A percentile compares a stretch with the other conserved stretches of the same genome.
phyloP scores from a whole-genome alignment of 148 eudicot genomes.

The Nyssa sinensis region DNA sequence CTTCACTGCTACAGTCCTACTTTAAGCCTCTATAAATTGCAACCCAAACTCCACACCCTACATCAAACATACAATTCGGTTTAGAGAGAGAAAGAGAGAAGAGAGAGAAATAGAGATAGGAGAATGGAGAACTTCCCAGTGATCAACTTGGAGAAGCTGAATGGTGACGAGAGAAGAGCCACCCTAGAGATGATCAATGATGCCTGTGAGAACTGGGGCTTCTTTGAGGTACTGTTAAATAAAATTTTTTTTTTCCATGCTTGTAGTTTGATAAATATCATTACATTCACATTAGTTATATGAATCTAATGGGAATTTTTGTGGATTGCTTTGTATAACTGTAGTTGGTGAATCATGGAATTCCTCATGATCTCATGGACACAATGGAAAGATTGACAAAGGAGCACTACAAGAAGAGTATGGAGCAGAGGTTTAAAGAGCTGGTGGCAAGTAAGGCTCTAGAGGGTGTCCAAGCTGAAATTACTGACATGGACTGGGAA shows the following conservation, averaged over 20 bases:
- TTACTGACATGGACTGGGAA: constrained; percentile 71
- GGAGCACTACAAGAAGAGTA: constrained; percentile 64
- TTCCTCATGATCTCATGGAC: constrained; percentile 59
- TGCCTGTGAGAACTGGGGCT: constrained; percentile 84
- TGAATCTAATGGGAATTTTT: too few species aligned
- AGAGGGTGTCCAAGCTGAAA: constrained; percentile 48
- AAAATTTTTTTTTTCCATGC: too few species aligned
- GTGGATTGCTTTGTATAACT: not conserved
- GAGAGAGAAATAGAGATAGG: not conserved
- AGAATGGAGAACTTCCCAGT: constrained; percentile 64
- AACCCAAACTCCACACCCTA: not conserved
- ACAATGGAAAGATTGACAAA: constrained; percentile 59
- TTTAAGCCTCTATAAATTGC: not conserved
- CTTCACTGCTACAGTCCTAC: not conserved
- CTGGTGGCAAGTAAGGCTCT: constrained; percentile 56
- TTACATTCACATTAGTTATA: too few species aligned
- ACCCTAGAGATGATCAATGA: constrained; percentile 61
- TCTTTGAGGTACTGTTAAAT: constrained; percentile 51
- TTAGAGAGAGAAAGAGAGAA: too few species aligned
- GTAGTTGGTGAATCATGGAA: constrained; percentile 71
- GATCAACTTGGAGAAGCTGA: constrained; percentile 57
- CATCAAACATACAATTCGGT: not conserved
- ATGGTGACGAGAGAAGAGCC: constrained; percentile 58
- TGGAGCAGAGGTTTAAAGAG: constrained; percentile 67
- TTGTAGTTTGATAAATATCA: not conserved